Evolutionary conservation across 2,329 filamentous ascomycete genomes (phyloP), one percentile per base, ranked within the genome.

Genomic region (Hypomyces perniciosus): DNA sequence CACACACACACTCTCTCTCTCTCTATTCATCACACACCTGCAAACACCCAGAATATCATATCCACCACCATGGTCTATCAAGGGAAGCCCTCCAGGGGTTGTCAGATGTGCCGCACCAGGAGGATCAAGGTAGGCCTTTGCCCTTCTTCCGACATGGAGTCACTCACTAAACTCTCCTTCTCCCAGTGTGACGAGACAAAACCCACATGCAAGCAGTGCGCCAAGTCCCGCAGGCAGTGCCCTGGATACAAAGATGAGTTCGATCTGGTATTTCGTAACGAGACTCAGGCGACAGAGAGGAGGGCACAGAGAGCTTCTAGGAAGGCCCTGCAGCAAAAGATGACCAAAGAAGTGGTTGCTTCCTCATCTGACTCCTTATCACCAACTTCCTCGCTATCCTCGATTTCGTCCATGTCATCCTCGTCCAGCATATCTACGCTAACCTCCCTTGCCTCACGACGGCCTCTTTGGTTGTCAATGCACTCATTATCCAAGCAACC

Each of bases 31-130:
- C 20, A 20, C 20, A 20, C 20, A 20, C 20, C 20, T 20, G 20
- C 20, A 20, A 20, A 20, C 20, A 20, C 20, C 20, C 20, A 20
- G 20, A 20, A 20, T 20, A 12, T n/a, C 5, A 27, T 44, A 5
- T 29, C 13, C 10, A 40, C 52, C 65, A 69, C 53, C 56, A 85
- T 84, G 81, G 81, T 84, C 9, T 85, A 84, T 59, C 82, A 79
- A 54, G 82, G 82, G 39, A 84, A 83, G 68, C 80, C 83, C 61
- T 85, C 81, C 1, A 71, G 75, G 69, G 85, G 84, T 60, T 89
- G 85, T 61, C 84, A 86, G 70, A 88, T 85, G 79, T 89, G 85
- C 65, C 79, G 85, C 64, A 85, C 78, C 34, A 77, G 85, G 57
- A 77, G 85, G 59, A 88, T 89, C 63, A 88, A 88, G 78, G 85